Base-by-base conservation (phyloP, 305 asterid species). In the Solanum hybrid region DNA sequence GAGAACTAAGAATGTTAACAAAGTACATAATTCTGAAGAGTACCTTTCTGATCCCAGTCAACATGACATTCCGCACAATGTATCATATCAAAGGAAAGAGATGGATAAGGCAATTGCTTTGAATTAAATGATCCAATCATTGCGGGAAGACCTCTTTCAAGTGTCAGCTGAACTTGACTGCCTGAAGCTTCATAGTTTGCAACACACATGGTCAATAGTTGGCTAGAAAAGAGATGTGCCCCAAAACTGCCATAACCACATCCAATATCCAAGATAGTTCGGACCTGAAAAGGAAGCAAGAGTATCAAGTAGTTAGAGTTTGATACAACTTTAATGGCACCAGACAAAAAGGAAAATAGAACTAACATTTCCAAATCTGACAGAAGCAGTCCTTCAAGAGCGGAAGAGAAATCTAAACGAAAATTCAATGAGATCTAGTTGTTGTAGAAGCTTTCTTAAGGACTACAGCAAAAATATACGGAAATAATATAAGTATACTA, bases 201-300 rank as follows among this genome's bases (percentile, higher is more conserved):
- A 87, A 96, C 71, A 90, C 99, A 98, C 96, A 96, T 95, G 89
- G 99, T 97, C 92, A 95, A 90, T 88, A 98, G 93, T 92, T 97
- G 95, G 93, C 91, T 92, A 8, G 98, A 95, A 87, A 96, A 95
- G 78, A 98, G 94, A 95, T 93, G 98, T 33, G 99, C 99, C 89
- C 99, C 99, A 90, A 97, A 96, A 93, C 98, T 98, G 90, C 99
- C 99, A 91, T 95, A 98, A 83, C 99, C 99, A 92, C 99, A 98
- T 90, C 98, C 99, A 90, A 98, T 94, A 92, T 98, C 99, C 93
- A 97, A 91, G 92, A 98, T 93, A 84, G 95, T 96, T 84, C 99
- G 96, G 84, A 98, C 95, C 99, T 97, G 97, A 91, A 91, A 92
- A 90, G 29, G 80, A 87, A 88, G 77, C 90, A 18, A 88, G 67